A percentile compares a stretch with the other conserved stretches of the same genome.
These are phyloP conservation scores for Amauroascus verrucosus DNA, from an alignment of 2,329 filamentous ascomycete genomes.

Conservation along the genomic window DNA sequence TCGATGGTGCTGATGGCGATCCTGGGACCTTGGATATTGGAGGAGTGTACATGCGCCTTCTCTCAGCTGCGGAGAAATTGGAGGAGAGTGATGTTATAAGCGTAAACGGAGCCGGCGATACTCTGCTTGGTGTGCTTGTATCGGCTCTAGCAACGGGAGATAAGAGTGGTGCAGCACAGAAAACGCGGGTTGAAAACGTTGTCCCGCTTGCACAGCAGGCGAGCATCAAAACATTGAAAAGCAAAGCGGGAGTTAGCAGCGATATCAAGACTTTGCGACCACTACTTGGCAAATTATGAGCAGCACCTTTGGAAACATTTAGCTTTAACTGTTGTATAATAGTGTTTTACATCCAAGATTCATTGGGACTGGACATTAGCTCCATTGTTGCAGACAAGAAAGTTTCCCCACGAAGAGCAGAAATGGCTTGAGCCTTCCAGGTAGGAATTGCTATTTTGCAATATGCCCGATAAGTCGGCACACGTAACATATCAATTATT, in stretches of 20 bases:
- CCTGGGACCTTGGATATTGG: slow-evolving; percentile 42
- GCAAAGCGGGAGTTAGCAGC: slow-evolving; percentile 55
- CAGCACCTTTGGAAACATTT: neutral
- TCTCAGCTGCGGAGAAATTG: slow-evolving; percentile 57
- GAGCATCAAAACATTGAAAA: slow-evolving; percentile 67
- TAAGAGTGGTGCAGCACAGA: slow-evolving; percentile 20
- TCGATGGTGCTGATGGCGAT: slow-evolving; percentile 23
- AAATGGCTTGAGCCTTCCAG: too few relatives aligned
- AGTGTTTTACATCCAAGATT: too few relatives aligned
- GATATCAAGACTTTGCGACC: slow-evolving; percentile 22
- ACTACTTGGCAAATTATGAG: slow-evolving; percentile 9
- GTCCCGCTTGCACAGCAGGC: slow-evolving; percentile 74
- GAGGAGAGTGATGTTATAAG: slow-evolving; percentile 58
- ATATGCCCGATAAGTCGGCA: neutral
- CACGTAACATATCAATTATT: neutral
- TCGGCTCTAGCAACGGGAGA: slow-evolving; percentile 58
- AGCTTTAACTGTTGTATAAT: neutral
- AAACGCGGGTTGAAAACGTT: slow-evolving; percentile 49
- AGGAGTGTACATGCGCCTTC: slow-evolving; percentile 74
- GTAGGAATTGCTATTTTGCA: too few relatives aligned
- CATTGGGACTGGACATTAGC: too few relatives aligned
- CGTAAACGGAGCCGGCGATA: slow-evolving; percentile 91
- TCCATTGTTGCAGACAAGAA: too few relatives aligned
- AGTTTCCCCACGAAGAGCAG: too few relatives aligned
- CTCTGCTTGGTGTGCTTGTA: slow-evolving; percentile 76